phyloP scores from a whole-genome alignment of 2,329 filamentous ascomycete genomes.

The Calonectria pseudoreteaudii region DNA sequence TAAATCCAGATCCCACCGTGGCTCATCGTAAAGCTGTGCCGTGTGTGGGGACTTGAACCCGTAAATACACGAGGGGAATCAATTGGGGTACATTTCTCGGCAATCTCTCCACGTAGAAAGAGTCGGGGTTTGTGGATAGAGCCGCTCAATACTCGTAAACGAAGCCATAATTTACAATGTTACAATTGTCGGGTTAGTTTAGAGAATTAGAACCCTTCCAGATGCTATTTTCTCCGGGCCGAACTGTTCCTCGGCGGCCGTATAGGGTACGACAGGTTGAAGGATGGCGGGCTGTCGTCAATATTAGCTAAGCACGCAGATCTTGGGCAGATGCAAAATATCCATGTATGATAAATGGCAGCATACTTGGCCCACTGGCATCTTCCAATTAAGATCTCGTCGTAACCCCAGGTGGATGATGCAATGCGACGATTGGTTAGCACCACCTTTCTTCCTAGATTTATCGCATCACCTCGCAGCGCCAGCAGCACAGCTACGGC shows the following conservation, averaged over 20 bases:
- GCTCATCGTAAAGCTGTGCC: neutral
- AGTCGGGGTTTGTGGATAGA: neutral
- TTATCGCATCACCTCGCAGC: slow-evolving; percentile 22
- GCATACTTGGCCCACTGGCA: slow-evolving; percentile 32
- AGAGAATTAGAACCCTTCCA: neutral
- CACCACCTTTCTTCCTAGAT: slow-evolving; percentile 24
- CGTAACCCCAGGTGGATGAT: slow-evolving; percentile 39
- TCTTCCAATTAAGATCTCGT: slow-evolving; percentile 41
- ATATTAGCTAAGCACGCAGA: slow-evolving; percentile 33
- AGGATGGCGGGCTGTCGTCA: slow-evolving; percentile 18
- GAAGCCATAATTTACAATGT: neutral
- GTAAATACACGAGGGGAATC: neutral
- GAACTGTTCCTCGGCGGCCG: neutral
- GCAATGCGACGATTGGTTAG: slow-evolving; percentile 41
- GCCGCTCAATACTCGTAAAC: neutral
- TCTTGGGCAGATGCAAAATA: slow-evolving; percentile 21
- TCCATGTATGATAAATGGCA: slow-evolving; percentile 6
- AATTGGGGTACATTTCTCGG: neutral
- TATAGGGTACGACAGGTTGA: slow-evolving; percentile 16
- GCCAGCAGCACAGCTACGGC: neutral
- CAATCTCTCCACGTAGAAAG: neutral
- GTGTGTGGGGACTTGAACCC: neutral
- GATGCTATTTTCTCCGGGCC: neutral
- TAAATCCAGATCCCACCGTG: neutral
- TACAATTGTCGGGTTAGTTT: neutral